Evolutionary conservation across 331 rosid genomes (phyloP), one percentile per base, ranked within the genome.

Genomic region (Rhamnella rubrinervis): DNA sequence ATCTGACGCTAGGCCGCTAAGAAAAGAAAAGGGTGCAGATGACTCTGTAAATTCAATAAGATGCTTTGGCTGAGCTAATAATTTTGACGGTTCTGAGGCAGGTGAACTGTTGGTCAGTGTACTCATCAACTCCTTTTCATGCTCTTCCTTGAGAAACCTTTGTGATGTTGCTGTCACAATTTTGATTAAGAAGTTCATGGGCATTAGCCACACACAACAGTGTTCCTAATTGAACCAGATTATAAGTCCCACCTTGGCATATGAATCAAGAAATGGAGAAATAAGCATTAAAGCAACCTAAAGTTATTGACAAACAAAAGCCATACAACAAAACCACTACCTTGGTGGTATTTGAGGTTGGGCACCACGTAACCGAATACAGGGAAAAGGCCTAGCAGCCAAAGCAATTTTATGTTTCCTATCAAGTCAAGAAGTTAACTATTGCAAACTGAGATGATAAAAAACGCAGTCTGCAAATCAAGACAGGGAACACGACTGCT

Each of bases 191-290:
- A 88, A 91, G 77, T 92, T 89, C 78, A 85, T 61, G 63, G 89
- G 92, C 96, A 92, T 87, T 66, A 92, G 89, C 97, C 97, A 92
- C 67, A 89, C 67, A 89, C 97, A 46, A 92, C 59, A 2, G 96
- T 82, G 77, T 89, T 92, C 97, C 97, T 89, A 67, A 89, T 61
- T 17, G 88, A 69, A 55, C 92, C 40, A 62, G 89, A 75, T 1
- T 95, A 92, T 55, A 92, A 82, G 77, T 79, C 83, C 97, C 97
- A 92, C 65, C 72, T 85, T 65, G 80, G 77, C 35, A 11, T 75
- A 96, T 92, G 89, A 64, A 59, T 15, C 28, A 65, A 55, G 15
- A 17, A 50, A 38, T 6, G 23, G 26, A 56, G 41, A 55, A 21
- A 1, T 44, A 9, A 44, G 16, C 49, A 44, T 12, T 44, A 14